These are phyloP conservation scores for Calonectria multiphialidica DNA, from an alignment of 2,329 filamentous ascomycete species.

Conservation along the genomic window DNA sequence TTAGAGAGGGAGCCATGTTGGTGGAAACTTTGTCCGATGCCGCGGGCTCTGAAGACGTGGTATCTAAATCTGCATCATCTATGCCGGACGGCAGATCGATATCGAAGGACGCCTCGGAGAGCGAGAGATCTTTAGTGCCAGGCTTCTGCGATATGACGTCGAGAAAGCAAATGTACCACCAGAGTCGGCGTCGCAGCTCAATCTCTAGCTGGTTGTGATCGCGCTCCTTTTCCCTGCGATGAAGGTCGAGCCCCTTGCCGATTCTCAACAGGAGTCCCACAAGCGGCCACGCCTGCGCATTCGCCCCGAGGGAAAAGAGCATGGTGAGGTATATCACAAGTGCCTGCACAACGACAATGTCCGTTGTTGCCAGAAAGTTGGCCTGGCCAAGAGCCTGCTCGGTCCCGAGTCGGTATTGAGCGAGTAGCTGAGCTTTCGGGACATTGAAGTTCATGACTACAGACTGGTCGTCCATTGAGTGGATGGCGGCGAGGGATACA, in stretches of 20 bases:
- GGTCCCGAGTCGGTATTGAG: constrained; percentile 35
- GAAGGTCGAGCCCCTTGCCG: constrained; percentile 36
- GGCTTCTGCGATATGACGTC: constrained; percentile 33
- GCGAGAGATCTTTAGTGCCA: constrained; percentile 30
- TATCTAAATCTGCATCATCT: constrained; percentile 48
- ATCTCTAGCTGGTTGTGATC: constrained; percentile 16
- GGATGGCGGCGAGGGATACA: constrained; percentile 43
- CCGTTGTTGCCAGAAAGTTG: constrained; percentile 35
- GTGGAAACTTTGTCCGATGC: constrained; percentile 11
- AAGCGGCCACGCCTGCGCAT: constrained; percentile 41
- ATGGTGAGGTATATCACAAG: constrained; percentile 43
- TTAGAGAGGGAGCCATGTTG: constrained; percentile 32
- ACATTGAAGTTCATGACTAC: constrained; percentile 31
- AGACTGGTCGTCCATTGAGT: constrained; percentile 38
- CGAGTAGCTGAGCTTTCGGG: constrained; percentile 29
- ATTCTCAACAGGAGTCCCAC: constrained; percentile 40
- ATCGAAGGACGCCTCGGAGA: constrained; percentile 48
- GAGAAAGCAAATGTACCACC: constrained; percentile 47
- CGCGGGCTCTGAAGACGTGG: background rate
- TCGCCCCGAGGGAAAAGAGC: constrained; percentile 33
- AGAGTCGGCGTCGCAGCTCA: constrained; percentile 39
- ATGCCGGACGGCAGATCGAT: constrained; percentile 57
- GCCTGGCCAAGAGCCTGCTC: constrained; percentile 42
- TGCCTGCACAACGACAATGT: constrained; percentile 42
- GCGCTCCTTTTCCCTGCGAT: constrained; percentile 9